Evolutionary conservation across 768 basidiomycete genomes (phyloP), one percentile per base, ranked within the genome.

Genomic region (Lactarius tabidus): DNA sequence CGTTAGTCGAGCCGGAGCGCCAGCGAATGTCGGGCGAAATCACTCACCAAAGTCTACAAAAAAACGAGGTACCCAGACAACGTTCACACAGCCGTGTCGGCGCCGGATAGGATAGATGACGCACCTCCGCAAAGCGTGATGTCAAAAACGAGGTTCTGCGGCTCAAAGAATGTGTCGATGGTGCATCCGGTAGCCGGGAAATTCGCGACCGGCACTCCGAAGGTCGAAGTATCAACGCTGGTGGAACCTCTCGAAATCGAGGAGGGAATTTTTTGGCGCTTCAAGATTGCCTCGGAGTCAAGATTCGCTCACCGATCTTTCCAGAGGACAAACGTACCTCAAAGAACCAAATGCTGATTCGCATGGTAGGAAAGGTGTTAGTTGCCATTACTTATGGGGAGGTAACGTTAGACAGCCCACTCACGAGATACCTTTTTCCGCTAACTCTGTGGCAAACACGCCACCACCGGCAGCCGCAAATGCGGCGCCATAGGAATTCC

Each of bases 371-470:
- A 23, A 4, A 45, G 43, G n/a, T 3, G 58, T 43, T 43, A 8
- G n/a, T 29, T 41, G 52, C 18, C 51, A 33, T 63, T 15, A 60
- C 23, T 33, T 14, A 48, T n/a, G 29, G 23, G 31, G 9, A 36
- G 29, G 39, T 6, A 35, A 17, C 36, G n/a, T 23, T 8, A 41
- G 33, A 4, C 23, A 17, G 38, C n/a, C 43, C 10, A 77, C 85
- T 68, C 71, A 88, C 86, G 83, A 86, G 38, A 91, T 84, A 10
- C 87, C 89, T 45, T 75, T 78, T 28, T 79, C 74, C 1, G 89
- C 87, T 64, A 86, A 85, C 73, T 91, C 89, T 1, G 90, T 89
- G 23, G 89, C 85, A 67, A 82, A 93, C 14, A 90, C 81, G 17
- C 92, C 92, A 33, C 92, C 91, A 9, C 85, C 84, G 2, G 79